Evolutionary conservation across 2,329 filamentous ascomycete genomes (phyloP).

Genomic region (Neospermospora avenae): DNA sequence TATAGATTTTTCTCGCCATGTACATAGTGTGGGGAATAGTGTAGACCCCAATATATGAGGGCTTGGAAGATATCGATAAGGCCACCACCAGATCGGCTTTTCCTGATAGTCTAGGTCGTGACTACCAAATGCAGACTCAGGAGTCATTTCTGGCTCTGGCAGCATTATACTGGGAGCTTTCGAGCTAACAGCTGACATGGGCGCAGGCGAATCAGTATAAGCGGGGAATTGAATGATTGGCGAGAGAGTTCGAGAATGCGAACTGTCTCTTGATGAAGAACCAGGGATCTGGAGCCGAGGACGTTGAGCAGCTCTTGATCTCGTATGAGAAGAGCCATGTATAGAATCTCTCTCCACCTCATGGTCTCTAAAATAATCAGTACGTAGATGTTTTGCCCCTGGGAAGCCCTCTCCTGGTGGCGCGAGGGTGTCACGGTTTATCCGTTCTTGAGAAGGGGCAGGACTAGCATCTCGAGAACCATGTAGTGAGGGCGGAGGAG

Average conservation of each 20-base stretch:
- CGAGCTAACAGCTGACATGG: conserved; percentile 29
- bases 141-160: conserved; percentile 25
- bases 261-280: conserved; percentile 30
- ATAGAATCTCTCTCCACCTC: conserved; percentile 18
- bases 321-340: conserved; percentile 18
- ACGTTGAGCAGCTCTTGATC: conserved; percentile 18
- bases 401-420: conserved; percentile 40
- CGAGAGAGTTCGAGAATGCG: conserved; percentile 27
- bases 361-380: conserved; percentile 36
- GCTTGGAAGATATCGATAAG: conserved; percentile 67
- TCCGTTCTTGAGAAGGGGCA: conserved; percentile 24
- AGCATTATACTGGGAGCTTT: conserved; percentile 32
- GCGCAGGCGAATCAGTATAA: conserved; percentile 34
- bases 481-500: conserved; percentile 26
- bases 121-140: conserved; percentile 26
- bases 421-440: conserved; percentile 40
- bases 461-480: conserved; percentile 36
- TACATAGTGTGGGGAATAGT: conserved; percentile 82
- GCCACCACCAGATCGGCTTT: conserved; percentile 70
- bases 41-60: conserved; percentile 69
- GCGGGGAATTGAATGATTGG: conserved; percentile 33
- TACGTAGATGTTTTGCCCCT: conserved; percentile 31
- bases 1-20: conserved; percentile 77
- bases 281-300: conserved; percentile 31
- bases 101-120: conserved; percentile 22